Evolutionary conservation across 257 asterid genomes (phyloP).

Genomic region (Ligustrum vulgare): DNA sequence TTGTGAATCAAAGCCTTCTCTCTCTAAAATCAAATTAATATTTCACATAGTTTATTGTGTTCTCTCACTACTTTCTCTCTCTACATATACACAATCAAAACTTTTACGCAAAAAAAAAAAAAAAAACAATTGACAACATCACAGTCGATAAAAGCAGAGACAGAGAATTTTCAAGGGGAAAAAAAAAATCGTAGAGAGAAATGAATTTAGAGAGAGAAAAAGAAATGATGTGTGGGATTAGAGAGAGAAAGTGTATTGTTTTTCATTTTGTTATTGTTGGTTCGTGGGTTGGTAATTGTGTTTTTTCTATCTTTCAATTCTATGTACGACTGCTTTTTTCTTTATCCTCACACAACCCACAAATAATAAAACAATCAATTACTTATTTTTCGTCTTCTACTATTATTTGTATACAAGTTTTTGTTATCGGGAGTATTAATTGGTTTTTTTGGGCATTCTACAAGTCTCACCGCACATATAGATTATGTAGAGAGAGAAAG

Average conservation of each 20-base stretch:
- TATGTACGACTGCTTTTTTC: conserved; percentile 29
- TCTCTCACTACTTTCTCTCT: conserved; percentile 15
- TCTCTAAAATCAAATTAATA: conserved; percentile 30
- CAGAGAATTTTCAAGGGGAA: conserved; percentile 29
- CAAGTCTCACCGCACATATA: conserved; percentile 71
- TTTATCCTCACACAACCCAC: conserved; percentile 43
- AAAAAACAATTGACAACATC: conserved; percentile 33
- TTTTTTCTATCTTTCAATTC: conserved; percentile 32
- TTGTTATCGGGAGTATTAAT: conserved; percentile 38
- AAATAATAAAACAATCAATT: conserved; percentile 32
- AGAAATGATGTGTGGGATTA: conserved; percentile 45
- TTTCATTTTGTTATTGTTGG: conserved; percentile 15
- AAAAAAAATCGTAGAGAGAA: conserved; percentile 18
- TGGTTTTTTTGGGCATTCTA: conserved; percentile 48
- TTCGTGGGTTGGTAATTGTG: conserved; percentile 35
- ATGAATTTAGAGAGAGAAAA: conserved; percentile 29
- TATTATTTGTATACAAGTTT: conserved; percentile 22
- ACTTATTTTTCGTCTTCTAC: conserved; percentile 30
- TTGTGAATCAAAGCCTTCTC: conserved; percentile 53
- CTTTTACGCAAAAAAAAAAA: not conserved
- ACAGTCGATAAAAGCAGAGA: conserved; percentile 33
- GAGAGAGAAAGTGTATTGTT: conserved; percentile 48
- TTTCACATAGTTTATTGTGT: conserved; percentile 35
- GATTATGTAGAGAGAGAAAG: conserved; percentile 40
- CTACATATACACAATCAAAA: conserved; percentile 4